Evolutionary conservation across 208 protist genomes (phyloP), one percentile per base, ranked within the genome.

Genomic region (Borovskyia barvae): DNA sequence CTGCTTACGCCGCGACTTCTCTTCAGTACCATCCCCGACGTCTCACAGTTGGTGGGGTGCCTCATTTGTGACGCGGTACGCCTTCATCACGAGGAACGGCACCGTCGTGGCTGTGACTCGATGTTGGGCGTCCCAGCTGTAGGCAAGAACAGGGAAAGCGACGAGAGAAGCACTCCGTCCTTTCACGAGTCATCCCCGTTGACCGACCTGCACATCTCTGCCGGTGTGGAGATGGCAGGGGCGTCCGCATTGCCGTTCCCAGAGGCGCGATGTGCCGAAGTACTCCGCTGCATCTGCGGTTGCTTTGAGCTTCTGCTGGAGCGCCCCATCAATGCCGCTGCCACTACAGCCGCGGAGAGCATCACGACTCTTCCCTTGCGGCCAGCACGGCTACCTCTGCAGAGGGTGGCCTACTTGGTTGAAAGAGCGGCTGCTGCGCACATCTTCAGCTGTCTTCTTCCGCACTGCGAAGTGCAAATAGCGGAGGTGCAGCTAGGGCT

Each of bases 21-120:
- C 8, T 57, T 37, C 3, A 86, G 74, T 35, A 59, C 55, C 30
- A 57, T 77, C 36, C 56, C 69, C 3, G 76, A 77, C 20, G 85
- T 89, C 14, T 65, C 63, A 22, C 79, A 89, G 55, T 59, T 89
- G 17, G 82, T 82, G 1, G 75, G 64, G 2, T 92, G 81, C n/a
- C 39, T 89, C 11, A 40, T 92, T 1, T 83, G 76, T 41, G 85
- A 92, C 29, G 43, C 75, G 19, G 55, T 87, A 11, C 78, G 85
- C 2, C 71, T 88, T 0, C 50, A 60, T 24, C 37, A 50, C 24
- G 50, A 64, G 50, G 39, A 50, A 20, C 28, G 49, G 35, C 36
- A 49, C 5, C 32, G 28, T n/a, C n/a, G n/a, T n/a, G n/a, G n/a
- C n/a, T n/a, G n/a, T n/a, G n/a, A n/a, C n/a, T n/a, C n/a, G n/a